phyloP scores from a whole-genome alignment of 495 filamentous ascomycete species.

The Tuber calosporum region DNA sequence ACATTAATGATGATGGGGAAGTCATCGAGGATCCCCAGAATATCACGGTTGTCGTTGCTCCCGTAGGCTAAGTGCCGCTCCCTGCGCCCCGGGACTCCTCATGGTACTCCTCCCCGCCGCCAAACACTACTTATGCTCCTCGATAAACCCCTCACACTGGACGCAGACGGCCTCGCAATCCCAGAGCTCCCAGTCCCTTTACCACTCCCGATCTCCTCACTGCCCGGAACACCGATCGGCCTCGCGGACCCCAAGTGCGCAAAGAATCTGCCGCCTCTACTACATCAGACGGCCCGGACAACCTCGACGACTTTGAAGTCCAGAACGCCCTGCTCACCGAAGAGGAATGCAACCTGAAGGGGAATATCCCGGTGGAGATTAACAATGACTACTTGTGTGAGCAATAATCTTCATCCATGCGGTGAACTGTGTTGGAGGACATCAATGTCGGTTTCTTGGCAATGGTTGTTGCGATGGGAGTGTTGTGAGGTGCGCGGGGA shows the following conservation, averaged over 20 bases:
- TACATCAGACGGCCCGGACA: slow-evolving; percentile 35
- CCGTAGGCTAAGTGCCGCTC: neutral
- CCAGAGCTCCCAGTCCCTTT: slow-evolving; percentile 45
- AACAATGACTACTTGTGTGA: slow-evolving; percentile 84
- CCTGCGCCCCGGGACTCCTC: neutral
- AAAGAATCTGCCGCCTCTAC: slow-evolving; percentile 14
- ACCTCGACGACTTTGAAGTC: slow-evolving; percentile 70
- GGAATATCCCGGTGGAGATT: slow-evolving; percentile 83
- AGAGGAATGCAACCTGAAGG: slow-evolving; percentile 67
- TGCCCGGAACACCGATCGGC: neutral
- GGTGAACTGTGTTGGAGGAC: slow-evolving; percentile 1
- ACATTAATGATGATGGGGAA: slow-evolving; percentile 43
- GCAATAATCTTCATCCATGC: slow-evolving; percentile 52
- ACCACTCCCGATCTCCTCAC: neutral
- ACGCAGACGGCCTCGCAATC: slow-evolving; percentile 53
- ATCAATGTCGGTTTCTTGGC: neutral
- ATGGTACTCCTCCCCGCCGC: neutral
- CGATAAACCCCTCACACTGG: slow-evolving; percentile 33
- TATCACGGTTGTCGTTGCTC: neutral
- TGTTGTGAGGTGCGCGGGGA: no score
- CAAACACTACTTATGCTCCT: neutral
- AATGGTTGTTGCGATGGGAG: neutral
- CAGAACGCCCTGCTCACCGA: slow-evolving; percentile 62
- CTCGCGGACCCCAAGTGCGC: slow-evolving; percentile 19
- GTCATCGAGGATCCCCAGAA: slow-evolving; percentile 32